Conservation (phyloP, 768 basidiomycete species). For the Termitomyces sp. region DNA sequence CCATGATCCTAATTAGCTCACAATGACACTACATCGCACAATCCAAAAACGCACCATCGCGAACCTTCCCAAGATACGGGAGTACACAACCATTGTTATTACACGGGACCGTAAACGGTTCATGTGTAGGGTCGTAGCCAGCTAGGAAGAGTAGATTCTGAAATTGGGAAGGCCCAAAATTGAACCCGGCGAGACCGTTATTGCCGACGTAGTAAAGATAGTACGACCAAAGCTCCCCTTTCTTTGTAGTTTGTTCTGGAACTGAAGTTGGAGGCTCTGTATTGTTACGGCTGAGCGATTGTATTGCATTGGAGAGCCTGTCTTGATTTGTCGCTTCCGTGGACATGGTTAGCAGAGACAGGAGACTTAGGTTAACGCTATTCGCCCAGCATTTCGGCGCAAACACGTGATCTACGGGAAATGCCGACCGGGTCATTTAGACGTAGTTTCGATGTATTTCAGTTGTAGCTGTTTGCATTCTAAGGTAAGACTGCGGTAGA, state of each 20-base stretch:
- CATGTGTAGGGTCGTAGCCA: slow-evolving; percentile 64
- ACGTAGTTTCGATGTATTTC: too few relatives aligned
- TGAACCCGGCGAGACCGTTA: slow-evolving; percentile 66
- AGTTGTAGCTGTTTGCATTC: too few relatives aligned
- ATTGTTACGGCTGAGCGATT: not conserved
- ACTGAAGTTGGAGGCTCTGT: not conserved
- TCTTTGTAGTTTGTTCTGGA: slow-evolving; percentile 36
- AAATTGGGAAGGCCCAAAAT: slow-evolving; percentile 73
- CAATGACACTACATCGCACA: not conserved
- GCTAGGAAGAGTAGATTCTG: slow-evolving; percentile 71
- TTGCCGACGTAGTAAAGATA: slow-evolving; percentile 66
- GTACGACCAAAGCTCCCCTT: slow-evolving; percentile 54
- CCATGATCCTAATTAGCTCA: not conserved
- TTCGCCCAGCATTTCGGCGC: too few relatives aligned
- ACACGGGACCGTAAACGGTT: slow-evolving; percentile 53
- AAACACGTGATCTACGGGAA: too few relatives aligned
- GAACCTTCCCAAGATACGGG: slow-evolving; percentile 57
- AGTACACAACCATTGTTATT: slow-evolving; percentile 56
- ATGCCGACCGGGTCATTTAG: too few relatives aligned
- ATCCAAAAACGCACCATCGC: slow-evolving; percentile 47
- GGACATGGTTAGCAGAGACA: not conserved
- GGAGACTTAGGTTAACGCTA: not conserved
- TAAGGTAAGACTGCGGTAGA: too few relatives aligned
- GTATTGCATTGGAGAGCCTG: not conserved
- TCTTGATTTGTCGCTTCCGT: not conserved